Evolutionary conservation across 2,329 filamentous ascomycete species (phyloP).

Genomic region (Aspergillus intermedius): DNA sequence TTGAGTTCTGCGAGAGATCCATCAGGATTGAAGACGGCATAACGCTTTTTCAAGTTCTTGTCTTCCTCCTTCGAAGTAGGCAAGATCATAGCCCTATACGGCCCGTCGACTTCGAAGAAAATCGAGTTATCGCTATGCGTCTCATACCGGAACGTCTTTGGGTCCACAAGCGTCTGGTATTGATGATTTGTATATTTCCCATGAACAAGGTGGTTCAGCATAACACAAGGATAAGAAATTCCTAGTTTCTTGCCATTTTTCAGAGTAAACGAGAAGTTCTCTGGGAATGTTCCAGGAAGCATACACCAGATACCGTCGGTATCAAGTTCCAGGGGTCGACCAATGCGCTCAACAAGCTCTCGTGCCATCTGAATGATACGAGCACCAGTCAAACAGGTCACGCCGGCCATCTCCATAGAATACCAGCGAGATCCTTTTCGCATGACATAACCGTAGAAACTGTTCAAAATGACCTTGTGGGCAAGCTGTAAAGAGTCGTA

Average conservation of each 20-base stretch:
- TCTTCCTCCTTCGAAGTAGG: slow-evolving; percentile 98
- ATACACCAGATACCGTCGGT: slow-evolving; percentile 99
- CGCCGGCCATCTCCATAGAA: slow-evolving; percentile 98
- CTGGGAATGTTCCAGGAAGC: slow-evolving; percentile 88
- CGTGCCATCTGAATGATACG: slow-evolving; percentile 95
- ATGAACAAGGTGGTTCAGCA: slow-evolving; percentile 97
- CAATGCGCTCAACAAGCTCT: slow-evolving; percentile 86
- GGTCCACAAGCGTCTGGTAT: slow-evolving; percentile 83
- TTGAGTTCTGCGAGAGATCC: slow-evolving; percentile 92
- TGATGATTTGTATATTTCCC: slow-evolving; percentile 94
- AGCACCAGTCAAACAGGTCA: slow-evolving; percentile 92
- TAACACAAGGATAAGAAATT: slow-evolving; percentile 98
- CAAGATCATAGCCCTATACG: slow-evolving; percentile 94
- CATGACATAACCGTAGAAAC: slow-evolving; percentile 99
- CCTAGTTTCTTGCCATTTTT: slow-evolving; percentile 93
- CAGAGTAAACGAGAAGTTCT: slow-evolving; percentile 90
- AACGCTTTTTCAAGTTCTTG: slow-evolving; percentile 98
- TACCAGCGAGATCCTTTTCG: slow-evolving; percentile 98
- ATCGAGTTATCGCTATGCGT: slow-evolving; percentile 98
- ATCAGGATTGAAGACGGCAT: slow-evolving; percentile 98
- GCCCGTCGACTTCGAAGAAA: slow-evolving; percentile 98
- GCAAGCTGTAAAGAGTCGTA: slow-evolving; percentile 94
- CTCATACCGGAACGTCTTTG: slow-evolving; percentile 77
- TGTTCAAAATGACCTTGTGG: slow-evolving; percentile 98
- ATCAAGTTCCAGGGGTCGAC: slow-evolving; percentile 85